Evolutionary conservation across 345 rosid species (phyloP).

Genomic region (Lenwebbia sp.): DNA sequence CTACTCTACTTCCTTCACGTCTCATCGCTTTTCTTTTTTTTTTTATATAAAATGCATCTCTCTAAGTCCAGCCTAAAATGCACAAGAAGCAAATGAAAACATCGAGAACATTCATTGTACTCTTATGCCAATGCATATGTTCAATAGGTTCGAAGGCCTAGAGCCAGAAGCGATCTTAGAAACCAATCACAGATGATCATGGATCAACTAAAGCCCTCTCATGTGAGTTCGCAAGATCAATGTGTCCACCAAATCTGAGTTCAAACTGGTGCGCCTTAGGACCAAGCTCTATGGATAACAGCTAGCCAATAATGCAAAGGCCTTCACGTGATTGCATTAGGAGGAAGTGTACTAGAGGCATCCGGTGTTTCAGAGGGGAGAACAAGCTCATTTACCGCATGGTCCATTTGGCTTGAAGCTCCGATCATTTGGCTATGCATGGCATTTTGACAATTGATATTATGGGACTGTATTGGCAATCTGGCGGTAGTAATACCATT

Average conservation of each 20-base stretch:
- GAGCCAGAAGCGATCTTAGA: no score
- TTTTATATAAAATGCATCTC: neutral
- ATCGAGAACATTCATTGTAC: no score
- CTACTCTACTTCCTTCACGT: neutral
- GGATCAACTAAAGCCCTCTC: no score
- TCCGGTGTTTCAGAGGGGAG: neutral
- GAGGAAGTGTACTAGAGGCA: neutral
- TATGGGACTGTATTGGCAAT: neutral
- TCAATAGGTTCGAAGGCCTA: no score
- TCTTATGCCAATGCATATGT: no score
- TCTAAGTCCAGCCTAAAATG: neutral
- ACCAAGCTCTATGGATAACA: no score
- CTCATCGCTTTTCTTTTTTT: neutral
- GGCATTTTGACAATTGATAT: neutral
- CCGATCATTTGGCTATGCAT: accelerated
- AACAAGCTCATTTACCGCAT: accelerated
- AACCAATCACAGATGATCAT: no score
- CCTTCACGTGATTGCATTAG: neutral
- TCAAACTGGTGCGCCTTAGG: no score
- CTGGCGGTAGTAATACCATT: neutral
- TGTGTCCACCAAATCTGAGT: no score
- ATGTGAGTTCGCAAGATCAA: no score
- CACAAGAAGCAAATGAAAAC: no score
- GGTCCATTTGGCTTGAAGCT: neutral
- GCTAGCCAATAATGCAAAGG: no score